Evolutionary conservation across 352 stramenopile genomes (phyloP), one percentile per base, ranked within the genome.

Genomic region (Phytophthora pisi): DNA sequence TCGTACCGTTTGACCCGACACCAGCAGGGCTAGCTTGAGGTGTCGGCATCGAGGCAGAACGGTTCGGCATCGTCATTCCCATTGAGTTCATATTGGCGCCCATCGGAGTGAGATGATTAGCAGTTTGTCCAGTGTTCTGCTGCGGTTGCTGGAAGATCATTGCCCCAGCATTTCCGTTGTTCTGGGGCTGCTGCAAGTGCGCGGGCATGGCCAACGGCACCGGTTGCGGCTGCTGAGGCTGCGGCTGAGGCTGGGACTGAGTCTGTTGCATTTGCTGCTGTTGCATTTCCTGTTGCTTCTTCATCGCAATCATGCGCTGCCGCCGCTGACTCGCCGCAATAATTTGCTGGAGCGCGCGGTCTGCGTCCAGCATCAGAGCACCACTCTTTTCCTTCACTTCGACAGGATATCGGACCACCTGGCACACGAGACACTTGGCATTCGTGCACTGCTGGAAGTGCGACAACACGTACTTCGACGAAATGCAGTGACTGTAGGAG

Each of bases 371-470:
- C 75, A 97, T 94, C 20, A 97, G 56, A n/a, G 75, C 71, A 3
- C 88, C 90, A 66, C 90, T 92, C 64, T 94, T 95, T 70, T 97
- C 90, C 61, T 97, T 97, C 52, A 93, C 88, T 79, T 99, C 95
- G 31, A 99, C 98, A 3, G 97, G 97, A 72, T 98, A 98, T n/a
- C 97, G 84, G 18, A 99, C 96, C 16, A 98, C 94, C 31, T 98
- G 94, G 72, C 98, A 99, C 3, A 99, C 97, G 6, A 97, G 86
- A 81, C 98, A 99, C 56, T 97, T 92, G n/a, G 90, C 70, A 67
- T 99, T 98, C 51, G 98, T 97, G 70, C 98, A 99, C 46, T 98
- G 93, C 78, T 99, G 97, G 66, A 99, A 99, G 76, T 99, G 98
- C 59, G 95, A 99, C 20, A 99, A 79, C 60, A 99, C 96, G 72